A percentile compares a stretch with the other conserved stretches of the same genome.
These are phyloP conservation scores for Neurospora sp. DNA, from an alignment of 495 filamentous ascomycete species.

Conservation along the genomic window DNA sequence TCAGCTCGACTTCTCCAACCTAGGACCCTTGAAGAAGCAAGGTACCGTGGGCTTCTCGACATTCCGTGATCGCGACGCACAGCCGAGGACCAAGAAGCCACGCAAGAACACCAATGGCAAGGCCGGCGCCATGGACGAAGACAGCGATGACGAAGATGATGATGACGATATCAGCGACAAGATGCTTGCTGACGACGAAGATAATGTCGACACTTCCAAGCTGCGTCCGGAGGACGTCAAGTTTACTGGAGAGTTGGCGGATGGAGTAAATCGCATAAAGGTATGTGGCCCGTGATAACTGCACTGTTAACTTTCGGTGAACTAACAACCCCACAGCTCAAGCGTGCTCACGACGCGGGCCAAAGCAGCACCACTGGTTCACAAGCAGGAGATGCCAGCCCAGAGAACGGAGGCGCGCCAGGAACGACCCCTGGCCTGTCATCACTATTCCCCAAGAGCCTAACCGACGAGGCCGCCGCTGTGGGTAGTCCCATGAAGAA, in stretches of 20 bases:
- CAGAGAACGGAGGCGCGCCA: constrained; percentile 26
- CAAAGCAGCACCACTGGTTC: constrained; percentile 43
- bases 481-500: constrained; percentile 80
- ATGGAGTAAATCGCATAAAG: constrained; percentile 85
- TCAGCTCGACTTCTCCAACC: constrained; percentile 70
- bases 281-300: constrained; percentile 41
- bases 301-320: not conserved
- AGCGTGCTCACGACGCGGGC: constrained; percentile 87
- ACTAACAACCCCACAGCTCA: constrained; percentile 51
- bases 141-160: constrained; percentile 62
- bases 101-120: constrained; percentile 46
- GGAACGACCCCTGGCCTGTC: constrained; percentile 13
- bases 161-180: constrained; percentile 61
- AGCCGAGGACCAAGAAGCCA: constrained; percentile 40
- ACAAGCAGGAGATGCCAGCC: constrained; percentile 20
- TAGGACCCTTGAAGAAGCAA: constrained; percentile 71
- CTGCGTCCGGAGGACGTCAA: constrained; percentile 64
- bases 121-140: constrained; percentile 35
- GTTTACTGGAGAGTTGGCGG: constrained; percentile 75
- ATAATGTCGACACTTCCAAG: constrained; percentile 51
- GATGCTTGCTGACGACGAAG: constrained; percentile 56
- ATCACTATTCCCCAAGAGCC: constrained; percentile 25
- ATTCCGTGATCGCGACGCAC: constrained; percentile 64
- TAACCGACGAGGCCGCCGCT: constrained; percentile 33
- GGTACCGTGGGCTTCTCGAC: constrained; percentile 83